Base-by-base conservation (phyloP, 768 basidiomycete genomes). In the Podaxis sp. region DNA sequence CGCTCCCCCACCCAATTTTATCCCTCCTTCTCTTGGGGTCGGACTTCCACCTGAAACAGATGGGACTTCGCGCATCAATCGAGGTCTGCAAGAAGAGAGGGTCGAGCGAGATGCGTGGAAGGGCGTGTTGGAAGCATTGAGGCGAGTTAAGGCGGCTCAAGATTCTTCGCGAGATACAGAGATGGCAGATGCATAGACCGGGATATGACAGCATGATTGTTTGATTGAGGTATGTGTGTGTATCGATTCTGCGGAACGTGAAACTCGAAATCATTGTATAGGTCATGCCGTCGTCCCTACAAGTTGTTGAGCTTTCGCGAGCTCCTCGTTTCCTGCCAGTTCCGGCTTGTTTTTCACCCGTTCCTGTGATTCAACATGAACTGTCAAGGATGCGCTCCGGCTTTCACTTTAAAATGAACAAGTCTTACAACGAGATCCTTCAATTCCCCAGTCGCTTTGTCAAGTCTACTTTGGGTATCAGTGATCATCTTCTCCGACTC, bases 401-500 rank as follows among this genome's bases (percentile, higher is more conserved):
- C 13, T n/a, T 15, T 46, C 24, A n/a, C 40, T 41, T 38, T 15
- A 37, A 24, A 19, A 25, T 53, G 63, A 25, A 43, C 49, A 43
- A 59, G 55, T 85, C 91, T 65, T 72, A 95, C 93, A 57, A 93
- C 72, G 51, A 93, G 74, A 62, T 83, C 81, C 65, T 80, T 77
- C 63, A 95, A 79, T 59, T 90, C 90, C 60, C 77, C 85, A 33
- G 79, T 78, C 36, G 85, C 86, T 68, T 80, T 83, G 52, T 79
- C 83, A n/a, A 93, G 76, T 52, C 89, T 82, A 59, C 72, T 80
- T 59, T 78, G 75, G 22, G 87, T 82, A 70, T 94, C 91, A 55
- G 75, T 75, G 63, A 94, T 82, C 93, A 96, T 93, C 79, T 85
- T 92, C 64, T 84, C 76, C 47, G 88, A 87, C 78, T 96, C 93